Conservation (phyloP, 148 eudicot genomes). For the Tetragonia tetragonoides region DNA sequence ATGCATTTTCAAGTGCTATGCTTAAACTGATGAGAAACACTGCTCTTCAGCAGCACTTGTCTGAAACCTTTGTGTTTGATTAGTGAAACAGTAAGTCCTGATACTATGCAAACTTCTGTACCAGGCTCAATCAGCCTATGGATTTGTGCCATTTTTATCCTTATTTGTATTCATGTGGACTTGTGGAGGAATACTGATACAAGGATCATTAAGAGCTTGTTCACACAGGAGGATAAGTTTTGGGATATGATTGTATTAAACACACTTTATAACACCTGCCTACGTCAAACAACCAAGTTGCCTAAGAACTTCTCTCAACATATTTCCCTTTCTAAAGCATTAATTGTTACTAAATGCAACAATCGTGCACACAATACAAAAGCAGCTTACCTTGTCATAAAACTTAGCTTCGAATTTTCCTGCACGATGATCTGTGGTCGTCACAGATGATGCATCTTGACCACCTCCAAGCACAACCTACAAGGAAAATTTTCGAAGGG, state of each 20-base stretch:
- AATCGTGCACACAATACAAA: not conserved
- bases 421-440: conserved; percentile 87
- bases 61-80: not conserved
- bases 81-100: no score
- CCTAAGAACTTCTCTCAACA: not conserved
- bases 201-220: not conserved
- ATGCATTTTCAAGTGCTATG: not conserved
- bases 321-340: not conserved
- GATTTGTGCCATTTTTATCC: not conserved
- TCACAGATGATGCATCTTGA: conserved; percentile 78
- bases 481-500: not conserved
- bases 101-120: not conserved
- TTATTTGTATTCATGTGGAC: not conserved
- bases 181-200: not conserved
- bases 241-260: not conserved
- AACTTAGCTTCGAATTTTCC: conserved; percentile 96
- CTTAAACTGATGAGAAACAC: not conserved
- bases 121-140: not conserved
- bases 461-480: conserved; percentile 99
- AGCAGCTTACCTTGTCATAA: conserved; percentile 66
- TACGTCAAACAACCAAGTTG: not conserved
- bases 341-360: not conserved
- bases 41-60: not conserved
- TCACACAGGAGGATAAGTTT: not conserved
- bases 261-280: not conserved